Evolutionary conservation across 768 basidiomycete species (phyloP), one percentile per base, ranked within the genome.

Genomic region (Pilatotrama ljubarskyi): DNA sequence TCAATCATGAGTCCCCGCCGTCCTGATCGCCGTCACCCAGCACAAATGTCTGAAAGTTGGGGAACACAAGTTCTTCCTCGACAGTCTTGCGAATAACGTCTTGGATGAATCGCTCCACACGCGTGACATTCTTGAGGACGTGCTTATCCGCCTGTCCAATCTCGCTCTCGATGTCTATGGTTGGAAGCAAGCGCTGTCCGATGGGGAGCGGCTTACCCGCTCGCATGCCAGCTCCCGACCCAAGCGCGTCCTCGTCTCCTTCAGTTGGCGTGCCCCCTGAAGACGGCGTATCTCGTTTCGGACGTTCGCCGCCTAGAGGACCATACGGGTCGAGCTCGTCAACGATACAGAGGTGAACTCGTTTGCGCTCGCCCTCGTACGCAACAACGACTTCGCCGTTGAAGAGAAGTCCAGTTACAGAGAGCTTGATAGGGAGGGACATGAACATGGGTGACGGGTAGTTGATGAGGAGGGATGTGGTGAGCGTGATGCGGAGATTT

Each of bases 361-460:
- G 84, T 48, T 84, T 76, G 54, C 87, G 84, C 62, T 85, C 83
- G 59, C 91, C 93, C 69, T 96, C 90, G 75, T 94, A 98, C 13
- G 96, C 97, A 36, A 98, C 82, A 9, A 91, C 90, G 44, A 98
- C 76, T 68, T 96, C 92, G 58, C 92, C 93, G 13, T 82, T 82
- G 73, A 98, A 92, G 14, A 94, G 78, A 58, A 98, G 79, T 0
- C 93, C 92, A 0, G 90, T 95, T 25, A 98, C 84, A n/a, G 88
- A 90, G 55, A 98, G 86, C 68, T 91, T 90, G 73, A 99, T 91
- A 7, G 97, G 97, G 24, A 99, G 82, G 14, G 92, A 88, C 95
- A 99, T 98, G 80, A 99, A 98, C 72, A 90, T 84, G 0, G 90
- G 88, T 0, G 94, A 94, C 5, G 97, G 97, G 72, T 98, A 98